These are phyloP conservation scores for Trypanosoma caninum DNA, from an alignment of 208 protist genomes.

Conservation along the genomic window DNA sequence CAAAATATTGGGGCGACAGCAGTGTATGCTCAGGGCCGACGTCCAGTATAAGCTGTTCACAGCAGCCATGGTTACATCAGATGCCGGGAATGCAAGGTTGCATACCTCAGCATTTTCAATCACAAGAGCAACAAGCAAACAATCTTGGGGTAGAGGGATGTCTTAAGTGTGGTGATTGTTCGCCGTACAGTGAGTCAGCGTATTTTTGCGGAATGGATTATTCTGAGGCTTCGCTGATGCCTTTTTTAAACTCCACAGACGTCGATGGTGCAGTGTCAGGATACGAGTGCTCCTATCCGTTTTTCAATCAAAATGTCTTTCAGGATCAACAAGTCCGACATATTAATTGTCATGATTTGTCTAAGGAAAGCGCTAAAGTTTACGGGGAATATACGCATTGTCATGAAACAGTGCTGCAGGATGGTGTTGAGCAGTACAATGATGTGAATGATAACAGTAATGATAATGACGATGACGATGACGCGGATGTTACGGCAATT, in stretches of 20 bases:
- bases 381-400: background rate
- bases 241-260: background rate
- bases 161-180: constrained; percentile 2
- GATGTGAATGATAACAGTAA: background rate
- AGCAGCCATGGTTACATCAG: background rate
- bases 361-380: background rate
- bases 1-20: background rate
- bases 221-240: background rate
- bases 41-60: background rate
- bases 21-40: background rate
- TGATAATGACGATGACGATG: constrained; percentile 19
- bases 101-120: background rate
- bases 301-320: background rate
- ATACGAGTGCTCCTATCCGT: background rate
- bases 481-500: constrained; percentile 24
- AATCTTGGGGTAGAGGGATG: background rate
- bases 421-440: background rate
- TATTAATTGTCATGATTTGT: background rate
- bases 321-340: background rate
- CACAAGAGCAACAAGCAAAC: constrained; percentile 5
- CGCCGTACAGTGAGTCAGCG: background rate
- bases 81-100: background rate
- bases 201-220: background rate
- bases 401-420: background rate
- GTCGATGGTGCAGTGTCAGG: background rate